These are phyloP conservation scores for Calocybe gambosa DNA, from an alignment of 1,284 basidiomycete species.

Conservation along the genomic window DNA sequence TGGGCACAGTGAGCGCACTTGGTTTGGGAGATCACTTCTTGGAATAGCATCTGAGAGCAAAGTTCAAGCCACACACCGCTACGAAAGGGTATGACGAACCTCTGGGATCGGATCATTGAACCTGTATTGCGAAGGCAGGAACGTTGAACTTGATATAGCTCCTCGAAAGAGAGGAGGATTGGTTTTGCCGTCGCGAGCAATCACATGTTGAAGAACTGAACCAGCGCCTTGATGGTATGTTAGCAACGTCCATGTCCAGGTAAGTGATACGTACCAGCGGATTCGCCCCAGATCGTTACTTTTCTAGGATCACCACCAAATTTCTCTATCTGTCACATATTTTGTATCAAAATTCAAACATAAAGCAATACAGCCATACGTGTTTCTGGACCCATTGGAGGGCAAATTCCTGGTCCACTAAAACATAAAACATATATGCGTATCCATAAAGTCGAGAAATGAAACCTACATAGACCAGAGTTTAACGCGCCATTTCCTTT, in stretches of 20 bases:
- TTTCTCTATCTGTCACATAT: slow-evolving; percentile 19
- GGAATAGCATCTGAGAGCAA: slow-evolving; percentile 12
- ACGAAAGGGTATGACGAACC: slow-evolving; percentile 13
- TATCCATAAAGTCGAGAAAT: not conserved
- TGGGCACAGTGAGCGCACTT: slow-evolving; percentile 7
- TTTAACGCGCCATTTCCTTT: slow-evolving; percentile 30
- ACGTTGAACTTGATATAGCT: slow-evolving; percentile 28
- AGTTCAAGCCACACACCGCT: not conserved
- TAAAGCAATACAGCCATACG: slow-evolving; percentile 19
- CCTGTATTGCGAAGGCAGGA: slow-evolving; percentile 27
- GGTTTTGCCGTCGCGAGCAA: slow-evolving; percentile 31
- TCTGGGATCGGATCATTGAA: slow-evolving; percentile 25
- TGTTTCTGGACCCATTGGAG: slow-evolving; percentile 36
- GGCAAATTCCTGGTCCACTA: slow-evolving; percentile 38
- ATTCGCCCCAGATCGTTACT: slow-evolving; percentile 31
- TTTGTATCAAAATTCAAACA: not conserved
- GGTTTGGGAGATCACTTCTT: slow-evolving; percentile 11
- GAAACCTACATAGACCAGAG: slow-evolving; percentile 28
- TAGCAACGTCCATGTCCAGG: not conserved
- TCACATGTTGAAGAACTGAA: slow-evolving; percentile 32
- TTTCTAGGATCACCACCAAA: slow-evolving; percentile 26
- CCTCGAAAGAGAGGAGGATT: slow-evolving; percentile 24
- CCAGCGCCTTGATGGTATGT: slow-evolving; percentile 25
- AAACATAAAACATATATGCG: not conserved
- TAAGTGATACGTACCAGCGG: slow-evolving; percentile 16